These are phyloP conservation scores for Manihot esculenta DNA, from an alignment of 441 rosid genomes.

Conservation along the genomic window DNA sequence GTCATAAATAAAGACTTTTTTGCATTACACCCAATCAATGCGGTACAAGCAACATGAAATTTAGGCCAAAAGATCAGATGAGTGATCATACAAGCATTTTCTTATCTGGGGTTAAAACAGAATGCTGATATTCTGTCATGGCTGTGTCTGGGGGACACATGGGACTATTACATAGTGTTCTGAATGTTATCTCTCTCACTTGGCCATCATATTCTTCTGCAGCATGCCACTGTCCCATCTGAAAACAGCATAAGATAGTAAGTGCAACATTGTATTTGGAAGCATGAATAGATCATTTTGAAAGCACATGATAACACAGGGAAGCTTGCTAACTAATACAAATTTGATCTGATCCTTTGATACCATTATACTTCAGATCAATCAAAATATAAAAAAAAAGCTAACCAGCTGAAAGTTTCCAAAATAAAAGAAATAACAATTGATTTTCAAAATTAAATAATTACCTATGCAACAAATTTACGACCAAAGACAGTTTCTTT, in stretches of 20 bases:
- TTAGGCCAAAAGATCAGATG: slow-evolving; percentile 4
- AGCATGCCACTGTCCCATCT: slow-evolving; percentile 95
- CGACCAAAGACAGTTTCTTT: not conserved
- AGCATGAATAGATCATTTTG: not conserved
- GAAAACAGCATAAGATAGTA: slow-evolving; percentile 31
- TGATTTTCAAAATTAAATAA: not conserved
- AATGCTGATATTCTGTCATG: slow-evolving; percentile 95
- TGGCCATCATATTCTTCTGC: slow-evolving; percentile 94
- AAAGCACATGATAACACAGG: not conserved
- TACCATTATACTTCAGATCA: not conserved
- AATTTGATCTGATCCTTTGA: not conserved
- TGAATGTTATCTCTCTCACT: slow-evolving; percentile 92
- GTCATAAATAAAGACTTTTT: no score
- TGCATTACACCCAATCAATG: no score
- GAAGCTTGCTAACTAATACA: not conserved
- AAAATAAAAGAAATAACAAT: not conserved
- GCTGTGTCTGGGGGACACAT: slow-evolving; percentile 99
- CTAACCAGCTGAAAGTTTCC: not conserved
- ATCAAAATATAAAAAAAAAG: not conserved
- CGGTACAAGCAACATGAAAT: not conserved
- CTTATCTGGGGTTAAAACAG: slow-evolving; percentile 74
- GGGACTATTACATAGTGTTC: slow-evolving; percentile 88
- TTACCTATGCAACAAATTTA: not conserved
- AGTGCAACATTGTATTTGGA: not conserved
- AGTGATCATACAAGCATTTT: slow-evolving; percentile 53